These are phyloP conservation scores for Eucalyptus sp. DNA, from an alignment of 345 rosid genomes.

Conservation along the genomic window DNA sequence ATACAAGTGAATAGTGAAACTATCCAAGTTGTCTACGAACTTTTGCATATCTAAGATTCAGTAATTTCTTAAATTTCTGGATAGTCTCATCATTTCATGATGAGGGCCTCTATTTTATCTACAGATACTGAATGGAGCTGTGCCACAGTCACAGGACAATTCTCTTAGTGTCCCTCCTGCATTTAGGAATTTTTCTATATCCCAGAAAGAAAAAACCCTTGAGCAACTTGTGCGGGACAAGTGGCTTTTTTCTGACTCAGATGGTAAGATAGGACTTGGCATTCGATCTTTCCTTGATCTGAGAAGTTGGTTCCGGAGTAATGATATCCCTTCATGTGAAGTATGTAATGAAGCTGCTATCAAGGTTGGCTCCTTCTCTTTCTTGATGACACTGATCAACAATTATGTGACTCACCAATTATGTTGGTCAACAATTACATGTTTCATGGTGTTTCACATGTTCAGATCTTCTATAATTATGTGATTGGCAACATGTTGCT, in stretches of 20 bases:
- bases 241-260: constrained; percentile 58
- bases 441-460: neutral
- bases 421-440: neutral
- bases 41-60: neutral
- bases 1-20: neutral
- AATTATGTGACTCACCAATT: too few relatives aligned
- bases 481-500: neutral
- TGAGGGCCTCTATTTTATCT: neutral
- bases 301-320: constrained; percentile 68
- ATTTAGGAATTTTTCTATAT: constrained; percentile 64
- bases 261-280: constrained; percentile 70
- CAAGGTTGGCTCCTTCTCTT: constrained; percentile 38
- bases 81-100: neutral
- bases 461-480: neutral
- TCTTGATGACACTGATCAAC: neutral
- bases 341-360: constrained; percentile 89
- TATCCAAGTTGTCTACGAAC: neutral
- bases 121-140: constrained; percentile 29
- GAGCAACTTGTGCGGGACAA: constrained; percentile 55
- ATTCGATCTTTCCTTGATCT: constrained; percentile 76
- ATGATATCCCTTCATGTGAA: constrained; percentile 66
- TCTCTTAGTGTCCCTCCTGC: constrained; percentile 47
- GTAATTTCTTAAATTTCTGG: neutral
- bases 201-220: constrained; percentile 78
- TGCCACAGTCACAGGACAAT: constrained; percentile 23